Evolutionary conservation across 2,329 filamentous ascomycete genomes (phyloP).

Genomic region (Ceratocystis huliohia): DNA sequence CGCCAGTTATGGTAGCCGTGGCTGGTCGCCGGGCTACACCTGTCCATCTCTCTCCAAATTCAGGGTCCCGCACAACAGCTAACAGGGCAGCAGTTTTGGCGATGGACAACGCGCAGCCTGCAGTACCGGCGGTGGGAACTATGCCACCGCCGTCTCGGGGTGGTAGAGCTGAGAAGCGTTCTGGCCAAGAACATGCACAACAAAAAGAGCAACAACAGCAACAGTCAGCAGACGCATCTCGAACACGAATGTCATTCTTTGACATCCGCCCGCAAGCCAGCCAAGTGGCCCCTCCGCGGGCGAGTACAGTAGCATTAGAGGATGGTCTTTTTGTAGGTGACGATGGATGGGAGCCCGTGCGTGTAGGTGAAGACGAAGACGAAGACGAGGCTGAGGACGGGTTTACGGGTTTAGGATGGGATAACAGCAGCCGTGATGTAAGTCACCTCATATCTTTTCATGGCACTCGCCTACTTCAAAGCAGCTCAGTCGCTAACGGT

Average conservation of each 20-base stretch:
- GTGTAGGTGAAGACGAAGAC: slow-evolving; percentile 37
- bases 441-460: slow-evolving; percentile 25
- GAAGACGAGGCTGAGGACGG: slow-evolving; percentile 53
- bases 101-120: slow-evolving; percentile 27
- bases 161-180: not conserved
- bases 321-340: slow-evolving; percentile 61
- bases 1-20: not conserved
- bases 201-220: not conserved
- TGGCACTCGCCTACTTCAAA: not conserved
- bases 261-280: slow-evolving; percentile 36
- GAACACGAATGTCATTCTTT: slow-evolving; percentile 26
- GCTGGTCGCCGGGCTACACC: not conserved
- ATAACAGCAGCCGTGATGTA: slow-evolving; percentile 52
- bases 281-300: slow-evolving; percentile 38
- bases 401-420: slow-evolving; percentile 60
- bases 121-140: slow-evolving; percentile 25
- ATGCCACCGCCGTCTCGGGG: slow-evolving; percentile 26
- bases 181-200: not conserved
- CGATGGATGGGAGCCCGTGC: slow-evolving; percentile 61
- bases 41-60: not conserved
- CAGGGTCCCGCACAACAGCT: not conserved
- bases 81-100: not conserved
- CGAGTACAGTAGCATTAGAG: slow-evolving; percentile 47
- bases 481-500: slow-evolving; percentile 4
- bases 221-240: not conserved